A percentile compares a stretch with the other conserved stretches of the same genome.
Evolutionary conservation across 106 monocot genomes (phyloP).

Genomic region (Gastrodia elata): DNA sequence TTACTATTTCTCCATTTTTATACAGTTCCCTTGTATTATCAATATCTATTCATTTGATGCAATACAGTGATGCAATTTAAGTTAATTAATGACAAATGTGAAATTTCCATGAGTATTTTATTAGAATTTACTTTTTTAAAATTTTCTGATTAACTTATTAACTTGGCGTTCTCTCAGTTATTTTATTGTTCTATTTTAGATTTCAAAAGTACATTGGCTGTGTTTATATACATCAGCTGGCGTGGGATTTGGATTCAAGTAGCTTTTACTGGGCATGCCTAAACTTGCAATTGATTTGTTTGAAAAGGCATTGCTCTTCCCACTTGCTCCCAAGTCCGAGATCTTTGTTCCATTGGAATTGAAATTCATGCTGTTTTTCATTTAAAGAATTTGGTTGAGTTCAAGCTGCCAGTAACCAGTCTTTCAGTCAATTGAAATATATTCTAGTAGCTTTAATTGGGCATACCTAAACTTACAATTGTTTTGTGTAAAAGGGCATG

Average conservation of each 20-base stretch:
- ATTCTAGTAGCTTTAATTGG: not conserved
- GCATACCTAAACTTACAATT: not conserved
- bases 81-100: not conserved
- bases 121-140: not conserved
- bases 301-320: too few relatives aligned
- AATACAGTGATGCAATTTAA: not conserved
- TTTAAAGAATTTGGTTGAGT: not conserved
- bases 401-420: not conserved
- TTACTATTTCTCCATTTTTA: not conserved
- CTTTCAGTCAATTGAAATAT: not conserved
- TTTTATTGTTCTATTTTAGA: not conserved
- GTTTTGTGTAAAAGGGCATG: not conserved
- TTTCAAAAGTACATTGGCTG: not conserved
- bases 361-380: too few relatives aligned
- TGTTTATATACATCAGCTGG: not conserved
- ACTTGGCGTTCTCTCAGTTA: not conserved
- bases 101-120: slow-evolving; percentile 6
- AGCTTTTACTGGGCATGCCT: not conserved
- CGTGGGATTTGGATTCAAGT: not conserved
- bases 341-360: too few relatives aligned
- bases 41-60: not conserved
- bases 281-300: not conserved
- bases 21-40: not conserved
- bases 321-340: too few relatives aligned
- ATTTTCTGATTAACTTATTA: not conserved